Percentiles rank a stretch among this genome's conserved stretches.
phyloP scores from a whole-genome alignment of 2,329 filamentous ascomycete species.

The Apiospora koreana region DNA sequence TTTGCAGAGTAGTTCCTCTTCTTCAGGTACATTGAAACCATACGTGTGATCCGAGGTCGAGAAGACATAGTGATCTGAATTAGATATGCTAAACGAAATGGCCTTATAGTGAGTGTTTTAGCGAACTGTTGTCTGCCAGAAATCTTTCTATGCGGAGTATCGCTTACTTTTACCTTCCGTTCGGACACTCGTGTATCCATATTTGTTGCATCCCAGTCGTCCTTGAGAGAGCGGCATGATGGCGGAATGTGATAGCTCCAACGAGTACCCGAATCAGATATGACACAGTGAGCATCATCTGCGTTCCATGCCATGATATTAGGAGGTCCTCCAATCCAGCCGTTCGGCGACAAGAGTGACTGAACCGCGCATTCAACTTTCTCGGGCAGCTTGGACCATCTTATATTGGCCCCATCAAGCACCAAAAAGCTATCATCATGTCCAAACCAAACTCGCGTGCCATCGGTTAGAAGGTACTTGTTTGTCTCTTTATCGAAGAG shows the following conservation, averaged over 20 bases:
- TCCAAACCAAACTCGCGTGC: neutral
- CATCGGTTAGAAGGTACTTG: neutral
- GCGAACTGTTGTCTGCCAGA: too few species aligned
- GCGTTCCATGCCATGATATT: neutral
- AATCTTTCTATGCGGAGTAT: too few species aligned
- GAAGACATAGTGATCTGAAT: neutral
- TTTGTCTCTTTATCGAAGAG: neutral
- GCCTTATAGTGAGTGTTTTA: neutral
- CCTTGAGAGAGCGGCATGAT: neutral
- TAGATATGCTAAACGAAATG: neutral
- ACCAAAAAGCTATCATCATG: neutral
- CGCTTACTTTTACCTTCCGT: neutral
- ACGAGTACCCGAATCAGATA: neutral
- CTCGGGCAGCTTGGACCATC: neutral
- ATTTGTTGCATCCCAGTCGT: neutral
- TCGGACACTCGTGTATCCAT: neutral
- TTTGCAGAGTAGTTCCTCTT: neutral
- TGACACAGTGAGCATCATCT: neutral
- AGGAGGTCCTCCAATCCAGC: neutral
- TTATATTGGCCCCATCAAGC: neutral
- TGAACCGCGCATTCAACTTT: neutral
- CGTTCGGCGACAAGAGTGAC: neutral
- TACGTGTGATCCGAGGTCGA: neutral
- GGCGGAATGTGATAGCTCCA: neutral
- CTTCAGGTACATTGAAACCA: neutral